Evolutionary conservation across 108 stramenopile genomes (phyloP), one percentile per base, ranked within the genome.

Genomic region (Discostella stelligeroides): DNA sequence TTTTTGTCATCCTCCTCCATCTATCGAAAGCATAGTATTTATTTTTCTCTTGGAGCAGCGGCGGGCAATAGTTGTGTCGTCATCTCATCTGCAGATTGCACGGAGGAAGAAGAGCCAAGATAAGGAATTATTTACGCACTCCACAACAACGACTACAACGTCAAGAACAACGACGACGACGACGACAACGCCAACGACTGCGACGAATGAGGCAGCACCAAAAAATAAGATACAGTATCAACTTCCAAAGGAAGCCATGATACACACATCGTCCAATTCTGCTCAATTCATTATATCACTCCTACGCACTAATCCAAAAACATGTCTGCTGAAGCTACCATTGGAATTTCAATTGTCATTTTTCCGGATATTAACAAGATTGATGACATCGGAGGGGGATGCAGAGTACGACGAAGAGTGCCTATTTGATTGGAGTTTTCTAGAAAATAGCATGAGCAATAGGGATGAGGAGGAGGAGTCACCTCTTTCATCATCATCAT

Each of bases 281-380:
- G 70, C 65, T 20, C 65, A 70, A 48, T 49, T 56, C 63, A 54
- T 82, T 7, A 76, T 75, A 58, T 4, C 61, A 37, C 13, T 80
- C 1, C 37, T 78, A 39, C 28, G 43, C 53, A 25, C 21, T 0
- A 43, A 50, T 15, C 59, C 79, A 6, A 51, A 38, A 10, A 11
- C 20, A 21, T 75, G 73, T 37, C 55, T 83, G 37, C n/a, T 74
- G 25, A 57, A 61, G 49, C 63, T 92, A 2, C 87, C 91, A 0
- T n/a, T 61, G 10, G 40, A 72, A 24, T 86, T 89, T 74, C 72
- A 72, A 21, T n/a, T 79, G 54, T 69, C 84, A 15, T 80, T 90
- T 42, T 70, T 86, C n/a, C 62, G 89, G 29, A 84, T 89, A 28
- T 64, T 93, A 18, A 47, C 84, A 10, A 66, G 92, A 66, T 60